Base-by-base conservation (phyloP, 352 stramenopile genomes). In the Pythium folliculosum region DNA sequence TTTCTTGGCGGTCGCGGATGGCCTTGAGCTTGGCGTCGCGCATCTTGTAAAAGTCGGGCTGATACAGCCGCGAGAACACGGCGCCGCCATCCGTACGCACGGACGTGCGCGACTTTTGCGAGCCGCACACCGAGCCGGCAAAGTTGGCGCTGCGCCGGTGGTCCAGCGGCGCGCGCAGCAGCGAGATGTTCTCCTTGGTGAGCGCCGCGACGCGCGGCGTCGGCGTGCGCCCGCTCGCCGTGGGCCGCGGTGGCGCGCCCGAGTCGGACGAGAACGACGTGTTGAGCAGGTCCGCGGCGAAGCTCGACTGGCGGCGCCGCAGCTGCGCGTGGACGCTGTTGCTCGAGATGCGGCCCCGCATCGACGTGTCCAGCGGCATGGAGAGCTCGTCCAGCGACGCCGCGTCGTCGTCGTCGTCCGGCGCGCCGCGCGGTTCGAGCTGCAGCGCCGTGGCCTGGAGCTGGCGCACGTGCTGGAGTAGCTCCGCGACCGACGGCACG, bases 21-120 rank as follows among this genome's bases (percentile, higher is more conserved):
- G 67, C 73, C 47, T 83, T 78, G 49, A 86, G 78, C 71, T 90
- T 93, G 59, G 80, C 75, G 17, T 93, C 86, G 27, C 84, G 81
- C 32, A 78, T 86, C 76, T 92, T 91, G 73, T 91, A 84, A 63
- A 86, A 91, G 65, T 95, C 83, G n/a, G 86, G 72, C 65, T 95
- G 84, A 59, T 95, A 95, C 60, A 95, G 67, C 12, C 86, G 75
- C 30, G 84, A 92, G 63, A 95, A 95, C 37, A 95, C 86, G 12
- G 84, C 81, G 45, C 86, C 86, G 43, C 84, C 86, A 63, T 93
- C 86, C 21, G 86, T 95, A 57, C 84, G 77, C 23, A 88, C 80
- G 14, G 84, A 93, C 13, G 82, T 89, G 40, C 77, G 80, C 35
- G 84, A 93, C 58, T 90, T 78, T 47, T 90, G 78, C n/a, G 83